phyloP scores from a whole-genome alignment of 306 rosid species.

The Hippophae rhamnoides region DNA sequence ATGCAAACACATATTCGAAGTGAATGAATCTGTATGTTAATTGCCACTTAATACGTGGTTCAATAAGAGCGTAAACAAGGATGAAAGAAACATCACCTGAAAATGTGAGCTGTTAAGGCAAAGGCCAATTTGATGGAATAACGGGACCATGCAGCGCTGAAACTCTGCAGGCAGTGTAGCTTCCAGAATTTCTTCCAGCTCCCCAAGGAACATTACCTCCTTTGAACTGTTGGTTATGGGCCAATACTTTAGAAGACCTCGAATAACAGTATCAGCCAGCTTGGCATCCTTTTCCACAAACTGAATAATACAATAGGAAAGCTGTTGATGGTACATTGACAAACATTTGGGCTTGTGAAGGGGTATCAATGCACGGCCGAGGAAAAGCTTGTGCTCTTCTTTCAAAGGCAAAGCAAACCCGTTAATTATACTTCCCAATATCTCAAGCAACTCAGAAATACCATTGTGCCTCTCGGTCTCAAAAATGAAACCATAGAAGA shows the following conservation, averaged over 20 bases:
- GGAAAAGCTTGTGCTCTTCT: slow-evolving; percentile 68
- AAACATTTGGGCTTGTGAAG: slow-evolving; percentile 60
- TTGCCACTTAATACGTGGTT: background rate
- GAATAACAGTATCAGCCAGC: slow-evolving; percentile 50
- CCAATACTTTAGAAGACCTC: slow-evolving; percentile 58
- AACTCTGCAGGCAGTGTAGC: slow-evolving; percentile 48
- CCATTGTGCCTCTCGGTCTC: slow-evolving; percentile 59
- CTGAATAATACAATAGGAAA: slow-evolving; percentile 50
- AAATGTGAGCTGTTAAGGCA: slow-evolving; percentile 58
- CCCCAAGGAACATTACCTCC: slow-evolving; percentile 62
- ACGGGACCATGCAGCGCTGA: slow-evolving; percentile 51
- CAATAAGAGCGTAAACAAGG: background rate
- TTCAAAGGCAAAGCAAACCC: slow-evolving; percentile 63
- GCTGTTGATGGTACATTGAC: slow-evolving; percentile 52
- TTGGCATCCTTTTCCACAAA: slow-evolving; percentile 60
- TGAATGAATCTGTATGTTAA: too few relatives aligned
- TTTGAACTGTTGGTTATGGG: slow-evolving; percentile 50
- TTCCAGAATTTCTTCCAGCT: slow-evolving; percentile 56
- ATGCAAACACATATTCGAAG: too few relatives aligned
- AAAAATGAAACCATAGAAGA: slow-evolving; percentile 52
- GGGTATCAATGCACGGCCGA: slow-evolving; percentile 47
- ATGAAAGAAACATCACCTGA: slow-evolving; percentile 35
- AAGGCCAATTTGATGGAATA: slow-evolving; percentile 43
- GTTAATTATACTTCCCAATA: slow-evolving; percentile 51
- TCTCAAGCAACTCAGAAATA: slow-evolving; percentile 53